Conservation (phyloP, 257 asterid genomes). For the Solanum pinnatisectum region DNA sequence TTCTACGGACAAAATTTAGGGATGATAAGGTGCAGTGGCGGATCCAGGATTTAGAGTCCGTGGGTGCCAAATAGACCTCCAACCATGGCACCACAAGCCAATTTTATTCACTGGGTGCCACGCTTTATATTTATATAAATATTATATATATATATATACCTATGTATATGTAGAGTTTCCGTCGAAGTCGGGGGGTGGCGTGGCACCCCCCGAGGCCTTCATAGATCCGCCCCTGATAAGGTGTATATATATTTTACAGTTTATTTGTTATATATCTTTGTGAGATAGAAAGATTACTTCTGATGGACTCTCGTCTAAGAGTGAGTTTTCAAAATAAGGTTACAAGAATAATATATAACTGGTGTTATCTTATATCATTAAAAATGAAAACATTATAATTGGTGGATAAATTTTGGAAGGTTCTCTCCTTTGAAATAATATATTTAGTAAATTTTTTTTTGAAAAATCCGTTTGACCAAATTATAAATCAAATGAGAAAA, state of each 20-base stretch:
- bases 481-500: neutral
- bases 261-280: neutral
- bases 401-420: neutral
- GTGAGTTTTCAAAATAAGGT: neutral
- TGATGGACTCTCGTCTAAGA: neutral
- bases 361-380: no score
- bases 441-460: neutral
- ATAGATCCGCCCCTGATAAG: no score
- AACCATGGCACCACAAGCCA: no score
- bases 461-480: neutral
- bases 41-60: no score
- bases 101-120: no score
- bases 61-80: no score
- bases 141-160: no score
- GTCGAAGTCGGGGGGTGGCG: no score
- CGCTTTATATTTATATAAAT: no score
- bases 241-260: neutral
- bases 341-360: neutral
- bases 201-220: no score
- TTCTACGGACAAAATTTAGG: rapidly evolving
- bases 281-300: neutral
- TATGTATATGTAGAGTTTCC: no score
- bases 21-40: rapidly evolving
- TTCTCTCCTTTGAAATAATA: neutral
- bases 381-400: neutral